A percentile compares a stretch with the other conserved stretches of the same genome.
phyloP scores from a whole-genome alignment of 345 rosid genomes.

The Sisymbrium altissimum region DNA sequence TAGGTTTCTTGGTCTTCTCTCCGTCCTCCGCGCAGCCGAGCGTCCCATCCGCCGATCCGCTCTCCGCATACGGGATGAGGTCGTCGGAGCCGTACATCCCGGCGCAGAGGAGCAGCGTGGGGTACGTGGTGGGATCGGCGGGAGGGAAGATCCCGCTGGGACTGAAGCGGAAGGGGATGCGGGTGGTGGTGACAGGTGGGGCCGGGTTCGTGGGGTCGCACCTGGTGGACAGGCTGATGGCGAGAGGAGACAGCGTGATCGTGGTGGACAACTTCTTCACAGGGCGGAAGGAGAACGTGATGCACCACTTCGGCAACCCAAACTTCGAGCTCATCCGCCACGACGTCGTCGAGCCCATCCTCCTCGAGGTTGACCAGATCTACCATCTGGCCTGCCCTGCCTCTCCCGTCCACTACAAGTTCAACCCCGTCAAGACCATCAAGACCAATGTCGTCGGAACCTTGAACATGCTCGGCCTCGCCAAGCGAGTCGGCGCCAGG shows the following conservation, averaged over 20 bases:
- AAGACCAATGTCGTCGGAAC: conserved; percentile 99
- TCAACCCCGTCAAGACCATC: conserved; percentile 96
- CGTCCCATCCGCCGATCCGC: conserved; percentile 3
- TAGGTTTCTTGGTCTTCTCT: conserved; percentile 60
- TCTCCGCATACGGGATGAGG: conserved; percentile 31
- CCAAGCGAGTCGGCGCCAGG: conserved; percentile 92
- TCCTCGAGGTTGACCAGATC: conserved; percentile 99
- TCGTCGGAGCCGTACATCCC: conserved; percentile 25
- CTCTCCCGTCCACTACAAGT: conserved; percentile 96
- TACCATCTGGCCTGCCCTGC: conserved; percentile 98
- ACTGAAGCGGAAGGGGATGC: conserved; percentile 65
- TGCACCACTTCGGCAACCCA: conserved; percentile 94
- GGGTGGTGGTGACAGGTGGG: conserved; percentile 95
- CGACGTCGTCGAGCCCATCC: conserved; percentile 91
- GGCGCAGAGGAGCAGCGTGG: conserved; percentile 29
- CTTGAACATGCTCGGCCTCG: conserved; percentile 89
- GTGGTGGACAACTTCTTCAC: conserved; percentile 99
- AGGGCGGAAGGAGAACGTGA: conserved; percentile 90
- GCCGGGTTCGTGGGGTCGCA: conserved; percentile 99
- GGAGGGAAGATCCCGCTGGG: conserved; percentile 87
- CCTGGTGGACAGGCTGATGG: conserved; percentile 88
- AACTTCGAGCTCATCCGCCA: conserved; percentile 89
- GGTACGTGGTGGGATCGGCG: conserved; percentile 38
- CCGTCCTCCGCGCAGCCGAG: conserved; percentile 14
- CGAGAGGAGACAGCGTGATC: conserved; percentile 91